A percentile compares a stretch with the other conserved stretches of the same genome.
These are phyloP conservation scores for Solanum sejunctum DNA, from an alignment of 257 asterid species.

Conservation along the genomic window DNA sequence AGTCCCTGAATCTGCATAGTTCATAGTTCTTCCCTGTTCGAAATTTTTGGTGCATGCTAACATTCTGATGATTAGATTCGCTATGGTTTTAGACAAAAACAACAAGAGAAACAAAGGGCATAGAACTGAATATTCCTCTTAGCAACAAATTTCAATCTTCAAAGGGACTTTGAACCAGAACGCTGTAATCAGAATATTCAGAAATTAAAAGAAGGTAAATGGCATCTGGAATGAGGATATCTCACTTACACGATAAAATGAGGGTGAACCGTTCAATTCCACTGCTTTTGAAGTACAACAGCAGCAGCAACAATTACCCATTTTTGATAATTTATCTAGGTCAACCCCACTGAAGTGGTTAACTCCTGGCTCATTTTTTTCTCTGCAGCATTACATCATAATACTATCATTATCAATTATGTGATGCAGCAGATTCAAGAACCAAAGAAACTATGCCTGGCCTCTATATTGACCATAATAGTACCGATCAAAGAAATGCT, in stretches of 20 bases:
- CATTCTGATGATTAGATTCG: not conserved
- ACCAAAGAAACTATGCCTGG: not conserved
- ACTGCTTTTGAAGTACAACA: conserved; percentile 45
- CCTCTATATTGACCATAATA: not conserved
- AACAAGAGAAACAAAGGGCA: not conserved
- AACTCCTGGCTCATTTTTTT: conserved; percentile 34
- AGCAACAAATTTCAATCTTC: not conserved
- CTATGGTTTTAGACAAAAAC: not conserved
- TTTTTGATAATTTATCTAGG: conserved; percentile 19
- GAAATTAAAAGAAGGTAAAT: not conserved
- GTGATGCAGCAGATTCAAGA: not conserved
- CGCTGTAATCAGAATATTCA: not conserved
- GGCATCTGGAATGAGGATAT: conserved; percentile 2
- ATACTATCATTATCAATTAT: not conserved
- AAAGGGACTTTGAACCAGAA: not conserved
- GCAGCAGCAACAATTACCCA: conserved; percentile 86
- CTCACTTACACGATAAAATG: conserved; percentile 50
- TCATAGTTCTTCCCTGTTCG: not conserved
- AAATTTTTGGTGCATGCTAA: not conserved
- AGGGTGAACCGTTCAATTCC: conserved; percentile 29
- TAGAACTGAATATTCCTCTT: not conserved
- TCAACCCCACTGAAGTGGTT: conserved; percentile 28
- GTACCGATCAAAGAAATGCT: not conserved
- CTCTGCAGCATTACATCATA: conserved; percentile 12
- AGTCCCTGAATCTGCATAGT: not conserved